Conservation (phyloP, 352 stramenopile species). For the Pythium scleroteichum region DNA sequence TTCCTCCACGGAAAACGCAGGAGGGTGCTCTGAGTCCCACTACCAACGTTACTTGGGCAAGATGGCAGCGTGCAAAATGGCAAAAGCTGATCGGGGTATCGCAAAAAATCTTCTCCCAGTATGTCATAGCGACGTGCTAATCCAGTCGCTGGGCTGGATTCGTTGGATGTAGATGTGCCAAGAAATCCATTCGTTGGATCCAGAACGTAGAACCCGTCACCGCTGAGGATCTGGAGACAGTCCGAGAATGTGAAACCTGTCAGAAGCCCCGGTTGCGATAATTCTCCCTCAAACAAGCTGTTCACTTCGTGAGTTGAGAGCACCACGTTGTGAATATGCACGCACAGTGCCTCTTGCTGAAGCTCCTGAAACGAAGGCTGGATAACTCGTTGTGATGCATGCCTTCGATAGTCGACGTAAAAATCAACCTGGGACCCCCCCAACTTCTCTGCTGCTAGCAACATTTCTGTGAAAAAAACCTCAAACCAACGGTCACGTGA, state of each 20-base stretch:
- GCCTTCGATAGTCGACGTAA: constrained; percentile 66
- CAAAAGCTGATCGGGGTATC: constrained; percentile 73
- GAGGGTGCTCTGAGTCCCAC: constrained; percentile 54
- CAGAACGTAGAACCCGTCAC: constrained; percentile 74
- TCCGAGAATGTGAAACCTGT: constrained; percentile 67
- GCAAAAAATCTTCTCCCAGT: constrained; percentile 53
- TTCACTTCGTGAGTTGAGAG: constrained; percentile 57
- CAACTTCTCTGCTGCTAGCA: constrained; percentile 55
- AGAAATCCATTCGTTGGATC: constrained; percentile 43
- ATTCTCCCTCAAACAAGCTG: constrained; percentile 47
- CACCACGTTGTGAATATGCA: constrained; percentile 67
- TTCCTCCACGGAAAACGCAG: constrained; percentile 76
- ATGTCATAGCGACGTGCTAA: constrained; percentile 64
- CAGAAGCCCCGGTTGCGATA: constrained; percentile 53
- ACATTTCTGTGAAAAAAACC: constrained; percentile 57
- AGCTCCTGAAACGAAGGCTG: constrained; percentile 71
- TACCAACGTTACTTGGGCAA: constrained; percentile 52
- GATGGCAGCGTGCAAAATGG: constrained; percentile 70
- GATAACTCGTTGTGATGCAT: constrained; percentile 65
- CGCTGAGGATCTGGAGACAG: constrained; percentile 79
- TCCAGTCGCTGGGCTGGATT: constrained; percentile 10
- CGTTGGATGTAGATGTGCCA: not conserved
- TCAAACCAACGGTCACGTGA: constrained; percentile 39
- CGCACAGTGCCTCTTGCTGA: constrained; percentile 66
- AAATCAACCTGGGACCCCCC: constrained; percentile 62